phyloP scores from a whole-genome alignment of 768 basidiomycete species.

The Rhodosporidiobolus odoratus region DNA sequence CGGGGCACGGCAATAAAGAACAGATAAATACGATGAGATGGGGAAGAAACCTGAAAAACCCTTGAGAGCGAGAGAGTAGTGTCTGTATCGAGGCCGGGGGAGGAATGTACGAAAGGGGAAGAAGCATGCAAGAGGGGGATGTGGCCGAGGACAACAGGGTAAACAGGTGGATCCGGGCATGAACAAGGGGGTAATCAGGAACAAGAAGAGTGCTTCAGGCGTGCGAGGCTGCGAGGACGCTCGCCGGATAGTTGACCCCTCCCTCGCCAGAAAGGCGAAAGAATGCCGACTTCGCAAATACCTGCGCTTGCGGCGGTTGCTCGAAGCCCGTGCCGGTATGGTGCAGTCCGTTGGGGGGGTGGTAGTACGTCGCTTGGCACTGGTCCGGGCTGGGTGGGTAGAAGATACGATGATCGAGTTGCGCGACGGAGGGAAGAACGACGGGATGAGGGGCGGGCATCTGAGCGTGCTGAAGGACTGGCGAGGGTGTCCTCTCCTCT shows the following conservation, averaged over 20 bases:
- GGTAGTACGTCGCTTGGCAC: not conserved
- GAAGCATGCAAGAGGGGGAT: no score
- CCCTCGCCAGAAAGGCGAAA: not conserved
- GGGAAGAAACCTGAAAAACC: no score
- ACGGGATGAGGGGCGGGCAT: not conserved
- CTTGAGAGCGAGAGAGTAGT: no score
- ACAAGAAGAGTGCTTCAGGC: not conserved
- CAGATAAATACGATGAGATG: no score
- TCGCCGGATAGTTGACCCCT: not conserved
- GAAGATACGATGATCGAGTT: not conserved
- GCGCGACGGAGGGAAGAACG: slow-evolving; percentile 12
- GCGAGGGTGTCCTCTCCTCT: not conserved
- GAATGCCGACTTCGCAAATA: not conserved
- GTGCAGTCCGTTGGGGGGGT: not conserved
- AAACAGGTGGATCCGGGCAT: not conserved
- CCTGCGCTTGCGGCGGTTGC: not conserved
- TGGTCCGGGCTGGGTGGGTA: slow-evolving; percentile 5
- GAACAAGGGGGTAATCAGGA: not conserved
- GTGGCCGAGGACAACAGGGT: no score
- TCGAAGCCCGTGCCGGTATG: not conserved
- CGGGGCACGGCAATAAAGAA: no score
- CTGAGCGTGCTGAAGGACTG: not conserved
- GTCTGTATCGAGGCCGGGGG: no score
- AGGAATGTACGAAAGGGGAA: no score
- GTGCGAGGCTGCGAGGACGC: not conserved